A percentile compares a stretch with the other conserved stretches of the same genome.
phyloP scores from a whole-genome alignment of 306 rosid genomes.

The Corylus americana region DNA sequence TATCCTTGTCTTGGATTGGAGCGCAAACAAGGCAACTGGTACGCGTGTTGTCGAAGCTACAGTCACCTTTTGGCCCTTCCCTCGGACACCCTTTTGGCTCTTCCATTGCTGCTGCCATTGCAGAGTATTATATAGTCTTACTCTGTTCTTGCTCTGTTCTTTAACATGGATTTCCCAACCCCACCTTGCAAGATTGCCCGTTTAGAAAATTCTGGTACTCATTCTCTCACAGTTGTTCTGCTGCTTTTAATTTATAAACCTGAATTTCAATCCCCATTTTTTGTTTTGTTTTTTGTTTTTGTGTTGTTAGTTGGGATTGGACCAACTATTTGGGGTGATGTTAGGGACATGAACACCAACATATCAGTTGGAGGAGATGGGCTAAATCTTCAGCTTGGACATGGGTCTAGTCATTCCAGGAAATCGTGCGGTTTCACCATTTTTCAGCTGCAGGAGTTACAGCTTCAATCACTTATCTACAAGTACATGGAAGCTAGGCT shows the following conservation, averaged over 20 bases:
- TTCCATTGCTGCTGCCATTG: background rate
- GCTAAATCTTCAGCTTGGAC: conserved; percentile 33
- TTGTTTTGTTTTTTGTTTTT: too few relatives aligned
- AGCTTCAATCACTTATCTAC: conserved; percentile 57
- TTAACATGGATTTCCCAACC: background rate
- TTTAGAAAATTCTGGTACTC: background rate
- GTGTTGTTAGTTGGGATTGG: background rate
- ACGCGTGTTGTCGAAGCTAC: background rate
- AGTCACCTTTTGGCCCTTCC: background rate
- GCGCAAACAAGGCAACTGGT: background rate
- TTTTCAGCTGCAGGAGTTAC: conserved; percentile 61
- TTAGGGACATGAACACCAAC: conserved; percentile 11
- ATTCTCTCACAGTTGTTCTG: background rate
- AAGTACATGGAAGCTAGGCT: conserved; percentile 48
- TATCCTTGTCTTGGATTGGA: background rate
- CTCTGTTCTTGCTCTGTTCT: background rate
- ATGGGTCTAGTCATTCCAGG: conserved; percentile 5
- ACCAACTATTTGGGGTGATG: background rate
- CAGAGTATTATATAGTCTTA: background rate
- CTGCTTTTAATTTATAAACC: background rate
- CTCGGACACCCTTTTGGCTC: background rate
- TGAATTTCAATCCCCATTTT: background rate
- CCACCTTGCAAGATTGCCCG: background rate
- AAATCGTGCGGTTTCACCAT: conserved; percentile 7
- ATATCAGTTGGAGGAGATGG: conserved; percentile 14